Evolutionary conservation across 2,329 filamentous ascomycete species (phyloP), one percentile per base, ranked within the genome.

Genomic region (Thelonectria rubi): DNA sequence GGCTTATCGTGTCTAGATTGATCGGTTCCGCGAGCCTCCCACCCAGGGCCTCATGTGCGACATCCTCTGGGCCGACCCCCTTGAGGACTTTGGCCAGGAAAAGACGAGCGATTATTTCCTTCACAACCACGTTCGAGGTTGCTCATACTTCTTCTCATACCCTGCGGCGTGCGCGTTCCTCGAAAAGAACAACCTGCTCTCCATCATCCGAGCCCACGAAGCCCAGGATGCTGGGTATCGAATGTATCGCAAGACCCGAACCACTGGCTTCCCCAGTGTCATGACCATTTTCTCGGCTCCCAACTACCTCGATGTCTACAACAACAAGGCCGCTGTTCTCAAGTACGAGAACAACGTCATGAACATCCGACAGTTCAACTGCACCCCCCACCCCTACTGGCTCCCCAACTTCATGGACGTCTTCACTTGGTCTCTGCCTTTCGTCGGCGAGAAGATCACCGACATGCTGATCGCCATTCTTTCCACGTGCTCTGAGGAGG

Each of bases 281-380:
- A 99, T 99, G 95, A 99, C 95, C 70, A 99, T 99, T 73, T 99
- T 99, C 85, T 98, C 94, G 46, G 95, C 95, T 1, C 95, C 95
- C 39, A 99, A 99, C 80, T 99, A 99, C 76, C 88, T 99, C 66
- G 95, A 99, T 74, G 94, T 99, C 39, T 99, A 99, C 82, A 99
- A 99, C 88, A 99, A 99, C 86, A 99, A 99, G 84, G 95, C 95
- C 2, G 95, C 95, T 0, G 95, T 99, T 42, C 84, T 99, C 73
- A 99, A 99, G 82, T 99, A 99, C 77, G 95, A 99, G 82, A 99
- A 99, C 80, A 99, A 99, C 75, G 95, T 99, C 64, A 99, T 99
- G 95, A 99, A 99, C 83, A 99, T 99, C 75, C 88, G 95, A 62
- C 95, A 99, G 79, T 99, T 99, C 83, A 99, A 99, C 84, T 99